Base-by-base conservation (phyloP, 2,329 filamentous ascomycete species). In the Beauveria sp. region DNA sequence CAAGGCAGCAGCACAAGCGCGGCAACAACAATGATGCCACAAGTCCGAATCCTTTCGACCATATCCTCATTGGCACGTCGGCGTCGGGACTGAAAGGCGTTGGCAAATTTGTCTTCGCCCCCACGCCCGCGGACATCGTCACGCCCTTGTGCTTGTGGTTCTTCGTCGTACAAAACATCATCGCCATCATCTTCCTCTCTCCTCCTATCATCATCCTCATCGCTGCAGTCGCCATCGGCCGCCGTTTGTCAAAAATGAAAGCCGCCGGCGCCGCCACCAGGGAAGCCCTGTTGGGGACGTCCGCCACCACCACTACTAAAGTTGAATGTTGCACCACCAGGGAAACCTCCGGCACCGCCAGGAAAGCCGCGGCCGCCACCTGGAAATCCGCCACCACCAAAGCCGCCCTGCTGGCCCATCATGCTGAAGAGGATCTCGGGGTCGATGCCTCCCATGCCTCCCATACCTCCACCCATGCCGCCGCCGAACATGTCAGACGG, bases 401-500 rank as follows among this genome's bases (percentile, higher is more conserved):
- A 83, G 49, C 80, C 80, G 26, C 79, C 83, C 65, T 84, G 83
- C 66, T 81, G 81, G 62, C 88, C 88, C 87, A 92, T 91, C 88
- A 92, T 91, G 75, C 88, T 90, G 78, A 91, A 91, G 28, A 93
- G 78, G 66, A 92, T 87, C 73, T 90, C 88, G 22, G 88, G 87
- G 70, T 90, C 87, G 71, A 93, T 91, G 69, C 81, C 82, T 69
- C 83, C 81, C 77, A 86, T 86, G 47, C 86, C 87, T 50, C 85
- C 84, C 77, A 86, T 86, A 47, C 86, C 87, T 49, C 85, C 84
- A 40, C 74, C 73, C 77, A 91, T 90, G 68, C 81, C 82, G 61
- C 83, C 83, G 53, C 86, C 85, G 59, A 93, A 95, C 85, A 93
- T 93, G 70, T 97, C 93, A 57, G 86, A 83, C 3, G 91, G 90